These are phyloP conservation scores for Fraxinus angustifolia DNA, from an alignment of 305 asterid genomes.

Conservation along the genomic window DNA sequence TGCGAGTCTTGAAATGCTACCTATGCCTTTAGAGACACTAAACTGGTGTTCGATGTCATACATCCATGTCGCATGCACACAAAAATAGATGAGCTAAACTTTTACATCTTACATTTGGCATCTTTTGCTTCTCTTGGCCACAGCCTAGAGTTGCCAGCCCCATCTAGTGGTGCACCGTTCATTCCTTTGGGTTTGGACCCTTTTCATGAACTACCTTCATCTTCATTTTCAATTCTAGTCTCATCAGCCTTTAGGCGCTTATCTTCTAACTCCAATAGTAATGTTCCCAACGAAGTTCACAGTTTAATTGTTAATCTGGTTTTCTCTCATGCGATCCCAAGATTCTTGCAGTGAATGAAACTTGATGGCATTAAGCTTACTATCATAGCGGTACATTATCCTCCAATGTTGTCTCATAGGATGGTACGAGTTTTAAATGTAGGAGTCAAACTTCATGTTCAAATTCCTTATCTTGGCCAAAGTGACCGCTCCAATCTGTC, in stretches of 20 bases:
- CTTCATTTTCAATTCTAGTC: background rate
- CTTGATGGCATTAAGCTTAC: background rate
- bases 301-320: background rate
- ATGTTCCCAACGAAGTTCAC: background rate
- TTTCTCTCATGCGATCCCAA: background rate
- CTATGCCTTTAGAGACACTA: background rate
- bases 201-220: background rate
- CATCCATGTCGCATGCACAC: background rate
- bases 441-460: too few species aligned
- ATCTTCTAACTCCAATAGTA: background rate
- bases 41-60: background rate
- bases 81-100: background rate
- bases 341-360: background rate
- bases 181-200: background rate
- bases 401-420: background rate
- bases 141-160: background rate
- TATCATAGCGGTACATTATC: too few species aligned
- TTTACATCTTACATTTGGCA: background rate
- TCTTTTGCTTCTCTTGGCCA: background rate
- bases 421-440: too few species aligned
- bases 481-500: too few species aligned
- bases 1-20: slow-evolving; percentile 23
- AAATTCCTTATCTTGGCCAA: too few species aligned
- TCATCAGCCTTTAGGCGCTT: background rate
- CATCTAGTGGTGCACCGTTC: background rate